A percentile compares a stretch with the other conserved stretches of the same genome.
These are phyloP conservation scores for Schizosaccharomyces osmophilus DNA, from an alignment of 805 yeast species.

Conservation along the genomic window DNA sequence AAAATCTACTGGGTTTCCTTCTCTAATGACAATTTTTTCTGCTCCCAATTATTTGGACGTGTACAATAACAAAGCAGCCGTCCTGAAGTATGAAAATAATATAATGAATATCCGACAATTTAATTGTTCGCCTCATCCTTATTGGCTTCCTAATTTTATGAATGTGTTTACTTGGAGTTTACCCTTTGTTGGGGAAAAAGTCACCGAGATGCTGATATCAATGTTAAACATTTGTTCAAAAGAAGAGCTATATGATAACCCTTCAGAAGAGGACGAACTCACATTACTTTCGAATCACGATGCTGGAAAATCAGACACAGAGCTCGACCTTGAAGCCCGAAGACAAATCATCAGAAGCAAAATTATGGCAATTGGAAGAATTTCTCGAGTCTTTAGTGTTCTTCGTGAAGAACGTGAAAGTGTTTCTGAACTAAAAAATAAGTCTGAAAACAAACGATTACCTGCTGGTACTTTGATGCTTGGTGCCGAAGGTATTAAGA, in stretches of 20 bases:
- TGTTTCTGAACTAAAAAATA: slow-evolving; percentile 50
- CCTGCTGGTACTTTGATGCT: slow-evolving; percentile 71
- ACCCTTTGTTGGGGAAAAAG: slow-evolving; percentile 91
- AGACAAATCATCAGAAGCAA: slow-evolving; percentile 49
- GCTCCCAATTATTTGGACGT: slow-evolving; percentile 89
- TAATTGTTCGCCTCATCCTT: slow-evolving; percentile 81
- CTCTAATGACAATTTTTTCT: slow-evolving; percentile 69
- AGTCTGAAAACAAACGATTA: slow-evolving; percentile 41
- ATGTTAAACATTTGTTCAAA: slow-evolving; percentile 84
- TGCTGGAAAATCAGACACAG: slow-evolving; percentile 11
- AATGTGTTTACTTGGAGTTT: slow-evolving; percentile 93
- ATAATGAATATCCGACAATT: slow-evolving; percentile 91
- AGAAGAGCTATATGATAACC: slow-evolving; percentile 54
- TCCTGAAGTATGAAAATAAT: slow-evolving; percentile 68
- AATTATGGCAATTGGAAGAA: slow-evolving; percentile 86
- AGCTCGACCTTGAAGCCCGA: slow-evolving; percentile 11
- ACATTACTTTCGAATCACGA: slow-evolving; percentile 2
- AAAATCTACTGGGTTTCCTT: slow-evolving; percentile 64
- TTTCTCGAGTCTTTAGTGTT: slow-evolving; percentile 74
- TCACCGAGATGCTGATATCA: slow-evolving; percentile 75
- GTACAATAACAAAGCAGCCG: slow-evolving; percentile 87
- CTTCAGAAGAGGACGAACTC: not conserved
- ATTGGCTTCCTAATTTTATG: slow-evolving; percentile 90
- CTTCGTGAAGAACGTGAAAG: slow-evolving; percentile 71
- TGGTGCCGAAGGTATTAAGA: slow-evolving; percentile 57